Percentiles rank a stretch among this genome's conserved stretches.
Evolutionary conservation across 1,284 basidiomycete genomes (phyloP).

Genomic region (Flammula alnicola): DNA sequence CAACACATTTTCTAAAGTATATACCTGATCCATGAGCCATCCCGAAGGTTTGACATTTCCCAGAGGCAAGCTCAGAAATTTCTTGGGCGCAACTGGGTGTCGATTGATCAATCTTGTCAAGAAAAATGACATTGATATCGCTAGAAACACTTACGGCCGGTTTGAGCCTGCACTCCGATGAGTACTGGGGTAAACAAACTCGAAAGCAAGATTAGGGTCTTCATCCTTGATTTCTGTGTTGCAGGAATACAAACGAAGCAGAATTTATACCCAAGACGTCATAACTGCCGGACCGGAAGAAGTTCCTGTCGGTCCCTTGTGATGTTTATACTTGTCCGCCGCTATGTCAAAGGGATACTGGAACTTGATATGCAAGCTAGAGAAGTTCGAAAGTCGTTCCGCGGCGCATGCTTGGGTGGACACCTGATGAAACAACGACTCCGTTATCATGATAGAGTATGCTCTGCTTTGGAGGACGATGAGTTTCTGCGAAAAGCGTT

Average conservation of each 20-base stretch:
- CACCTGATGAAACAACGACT: constrained; percentile 19
- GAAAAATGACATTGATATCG: not conserved
- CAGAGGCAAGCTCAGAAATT: constrained; percentile 52
- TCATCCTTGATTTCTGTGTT: too few species aligned
- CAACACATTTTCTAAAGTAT: constrained; percentile 1
- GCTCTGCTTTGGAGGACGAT: too few species aligned
- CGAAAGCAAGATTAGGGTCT: not conserved
- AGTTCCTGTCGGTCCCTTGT: constrained; percentile 7
- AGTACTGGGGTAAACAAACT: constrained; percentile 5
- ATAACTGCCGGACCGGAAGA: constrained; percentile 17
- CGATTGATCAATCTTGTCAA: not conserved
- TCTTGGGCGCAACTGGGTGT: constrained; percentile 52
- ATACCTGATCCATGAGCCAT: constrained; percentile 58
- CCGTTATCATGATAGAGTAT: too few species aligned
- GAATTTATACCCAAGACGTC: constrained; percentile 10
- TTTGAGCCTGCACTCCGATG: constrained; percentile 18
- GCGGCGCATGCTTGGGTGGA: constrained; percentile 2
- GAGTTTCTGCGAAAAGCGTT: too few species aligned
- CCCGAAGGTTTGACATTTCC: constrained; percentile 52
- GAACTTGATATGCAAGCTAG: constrained; percentile 4
- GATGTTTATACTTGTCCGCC: constrained; percentile 1
- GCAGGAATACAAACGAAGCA: too few species aligned
- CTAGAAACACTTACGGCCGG: constrained; percentile 21
- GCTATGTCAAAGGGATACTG: constrained; percentile 9
- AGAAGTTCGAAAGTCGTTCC: not conserved